A percentile compares a stretch with the other conserved stretches of the same genome.
Evolutionary conservation across 495 filamentous ascomycete genomes (phyloP).

Genomic region (Aspergillus ellipticus): DNA sequence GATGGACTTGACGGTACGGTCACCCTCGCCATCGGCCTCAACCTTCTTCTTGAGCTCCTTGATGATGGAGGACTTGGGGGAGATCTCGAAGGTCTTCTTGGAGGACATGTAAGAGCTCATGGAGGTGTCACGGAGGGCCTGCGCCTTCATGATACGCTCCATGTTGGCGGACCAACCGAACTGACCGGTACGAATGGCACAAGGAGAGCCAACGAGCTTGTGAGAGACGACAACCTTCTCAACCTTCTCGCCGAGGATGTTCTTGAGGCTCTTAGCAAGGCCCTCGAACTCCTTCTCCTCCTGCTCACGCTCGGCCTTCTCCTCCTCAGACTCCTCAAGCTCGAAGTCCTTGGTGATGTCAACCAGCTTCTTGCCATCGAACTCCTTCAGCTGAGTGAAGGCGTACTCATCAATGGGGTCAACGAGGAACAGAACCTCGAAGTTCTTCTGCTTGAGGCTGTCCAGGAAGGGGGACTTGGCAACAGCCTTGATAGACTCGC

Average conservation of each 20-base stretch:
- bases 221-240: slow-evolving; percentile 99
- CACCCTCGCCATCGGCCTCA: slow-evolving; percentile 92
- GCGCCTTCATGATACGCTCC: slow-evolving; percentile 99
- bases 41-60: slow-evolving; percentile 99
- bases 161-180: slow-evolving; percentile 99
- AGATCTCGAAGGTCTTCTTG: slow-evolving; percentile 99
- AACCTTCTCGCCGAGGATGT: slow-evolving; percentile 97
- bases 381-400: slow-evolving; percentile 99
- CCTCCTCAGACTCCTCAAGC: slow-evolving; percentile 98
- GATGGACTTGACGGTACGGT: slow-evolving; percentile 98
- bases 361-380: slow-evolving; percentile 99
- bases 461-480: slow-evolving; percentile 98
- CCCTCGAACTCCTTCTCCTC: slow-evolving; percentile 97
- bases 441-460: slow-evolving; percentile 98
- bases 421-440: slow-evolving; percentile 98
- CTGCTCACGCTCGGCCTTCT: slow-evolving; percentile 93
- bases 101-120: slow-evolving; percentile 99
- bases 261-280: slow-evolving; percentile 95
- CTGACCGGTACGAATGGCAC: slow-evolving; percentile 98
- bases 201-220: slow-evolving; percentile 94
- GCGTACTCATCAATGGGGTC: slow-evolving; percentile 99
- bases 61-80: slow-evolving; percentile 96
- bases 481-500: slow-evolving; percentile 98
- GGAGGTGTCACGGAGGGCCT: slow-evolving; percentile 98
- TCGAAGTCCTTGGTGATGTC: slow-evolving; percentile 99